phyloP scores from a whole-genome alignment of 345 rosid genomes.

The Jatropha curcas region DNA sequence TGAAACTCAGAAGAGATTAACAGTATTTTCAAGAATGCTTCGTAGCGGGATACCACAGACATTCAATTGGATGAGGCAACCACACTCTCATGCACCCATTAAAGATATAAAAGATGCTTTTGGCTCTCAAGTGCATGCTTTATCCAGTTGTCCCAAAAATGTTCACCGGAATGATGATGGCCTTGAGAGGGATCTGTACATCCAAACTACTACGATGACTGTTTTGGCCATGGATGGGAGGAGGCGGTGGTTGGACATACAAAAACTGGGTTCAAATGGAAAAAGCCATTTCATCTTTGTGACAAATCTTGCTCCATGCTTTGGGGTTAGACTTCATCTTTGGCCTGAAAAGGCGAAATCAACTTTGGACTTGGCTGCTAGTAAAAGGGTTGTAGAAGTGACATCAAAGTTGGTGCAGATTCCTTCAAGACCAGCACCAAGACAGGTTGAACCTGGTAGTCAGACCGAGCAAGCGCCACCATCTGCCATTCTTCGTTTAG shows the following conservation, averaged over 20 bases:
- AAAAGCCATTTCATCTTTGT: conserved; percentile 85
- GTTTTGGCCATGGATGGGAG: conserved; percentile 99
- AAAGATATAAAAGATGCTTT: conserved; percentile 45
- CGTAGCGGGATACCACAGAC: conserved; percentile 76
- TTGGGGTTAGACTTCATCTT: conserved; percentile 88
- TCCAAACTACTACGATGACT: conserved; percentile 75
- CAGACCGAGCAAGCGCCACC: conserved; percentile 99
- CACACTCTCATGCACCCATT: conserved; percentile 39
- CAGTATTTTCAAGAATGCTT: conserved; percentile 75
- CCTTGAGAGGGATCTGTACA: conserved; percentile 89
- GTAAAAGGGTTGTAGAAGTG: conserved; percentile 68
- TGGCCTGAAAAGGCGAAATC: conserved; percentile 84
- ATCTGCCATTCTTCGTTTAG: conserved; percentile 72
- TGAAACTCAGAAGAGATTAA: conserved; percentile 59
- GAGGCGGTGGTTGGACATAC: conserved; percentile 95
- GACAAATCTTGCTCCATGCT: conserved; percentile 93
- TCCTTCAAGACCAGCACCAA: conserved; percentile 93
- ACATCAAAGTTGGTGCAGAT: conserved; percentile 94
- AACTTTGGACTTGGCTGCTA: conserved; percentile 49
- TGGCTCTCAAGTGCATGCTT: conserved; percentile 47
- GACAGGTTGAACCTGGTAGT: conserved; percentile 99
- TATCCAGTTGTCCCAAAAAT: conserved; percentile 57
- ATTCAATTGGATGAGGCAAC: conserved; percentile 63
- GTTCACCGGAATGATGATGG: conserved; percentile 79
- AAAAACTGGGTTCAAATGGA: conserved; percentile 78